Conservation (phyloP, 2,329 filamentous ascomycete genomes). For the Lanzia echinophila region DNA sequence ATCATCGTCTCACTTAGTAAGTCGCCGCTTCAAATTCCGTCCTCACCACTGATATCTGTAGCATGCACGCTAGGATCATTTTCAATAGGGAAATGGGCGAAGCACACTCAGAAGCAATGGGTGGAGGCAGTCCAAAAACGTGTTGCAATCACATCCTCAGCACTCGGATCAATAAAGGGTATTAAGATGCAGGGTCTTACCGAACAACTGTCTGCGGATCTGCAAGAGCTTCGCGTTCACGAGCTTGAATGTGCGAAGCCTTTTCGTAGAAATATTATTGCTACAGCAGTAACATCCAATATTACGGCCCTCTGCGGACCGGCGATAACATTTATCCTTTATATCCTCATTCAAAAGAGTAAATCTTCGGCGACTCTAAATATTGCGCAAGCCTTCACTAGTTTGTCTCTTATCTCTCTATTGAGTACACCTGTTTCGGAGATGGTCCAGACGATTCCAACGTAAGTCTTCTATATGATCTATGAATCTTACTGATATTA, state of each 20-base stretch:
- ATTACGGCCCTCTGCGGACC: not conserved
- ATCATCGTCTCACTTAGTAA: conserved; percentile 10
- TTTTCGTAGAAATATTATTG: conserved; percentile 5
- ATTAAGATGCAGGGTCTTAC: conserved; percentile 22
- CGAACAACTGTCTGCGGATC: conserved; percentile 17
- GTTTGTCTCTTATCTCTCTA: conserved; percentile 37
- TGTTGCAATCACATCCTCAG: conserved; percentile 20
- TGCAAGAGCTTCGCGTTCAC: conserved; percentile 23
- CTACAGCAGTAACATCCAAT: not conserved
- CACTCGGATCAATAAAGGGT: conserved; percentile 25
- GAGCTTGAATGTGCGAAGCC: conserved; percentile 10
- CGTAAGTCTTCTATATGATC: not conserved
- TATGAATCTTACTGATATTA: not conserved
- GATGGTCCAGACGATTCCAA: conserved; percentile 3
- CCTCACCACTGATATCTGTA: not conserved
- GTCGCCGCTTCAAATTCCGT: not conserved
- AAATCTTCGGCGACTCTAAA: conserved; percentile 13
- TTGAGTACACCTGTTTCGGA: not conserved
- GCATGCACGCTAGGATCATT: conserved; percentile 1
- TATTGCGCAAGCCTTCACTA: conserved; percentile 33
- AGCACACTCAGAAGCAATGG: conserved; percentile 15
- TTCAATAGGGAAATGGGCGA: not conserved
- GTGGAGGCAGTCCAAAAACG: conserved; percentile 24
- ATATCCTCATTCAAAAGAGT: not conserved
- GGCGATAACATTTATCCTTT: not conserved